Base-by-base conservation (phyloP, 495 filamentous ascomycete genomes). In the Neurospora tetrasperma region DNA sequence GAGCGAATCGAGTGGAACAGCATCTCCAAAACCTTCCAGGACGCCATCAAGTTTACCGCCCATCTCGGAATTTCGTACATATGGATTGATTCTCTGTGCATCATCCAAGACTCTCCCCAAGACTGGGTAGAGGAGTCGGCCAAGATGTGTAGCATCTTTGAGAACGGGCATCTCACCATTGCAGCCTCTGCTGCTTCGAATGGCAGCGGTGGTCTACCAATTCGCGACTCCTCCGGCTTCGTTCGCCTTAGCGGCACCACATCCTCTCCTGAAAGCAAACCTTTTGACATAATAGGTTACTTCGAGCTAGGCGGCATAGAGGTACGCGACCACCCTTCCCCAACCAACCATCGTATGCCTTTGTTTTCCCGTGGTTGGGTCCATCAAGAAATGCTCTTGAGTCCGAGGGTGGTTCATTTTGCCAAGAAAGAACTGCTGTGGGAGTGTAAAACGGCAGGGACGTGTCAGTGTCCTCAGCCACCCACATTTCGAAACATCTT, bases 11-110 rank as follows among this genome's bases (percentile, higher is more conserved):
- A 44, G 8, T 75, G 71, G 73, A 20, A 69, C 9, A 59, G 42
- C 14, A 42, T 76, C 3, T 76, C 76, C 1, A 69, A 70, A 41
- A 78, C 80, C 35, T 80, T 81, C 38, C 72, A 77, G 71, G 79
- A 83, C 27, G 81, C 82, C 16, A 71, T 84, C 16, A 46, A n/a
- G 20, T 68, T 76, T 6, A 66, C 71, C 38, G 27, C 62, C 18
- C 35, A 68, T 12, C 48, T 79, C 8, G 72, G 71, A 2, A 62
- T 76, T 18, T 18, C 54, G 16, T 77, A 74, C 44, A 44, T 78
- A 8, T 78, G 77, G 77, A 76, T 78, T 31, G 76, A 78, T 40
- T 69, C 75, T 2, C 54, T 73, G n/a, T 73, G 72, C 38, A 48
- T 73, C 23, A 20, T 71, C 42, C 72, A 74, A 16, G 70, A 72